A percentile compares a stretch with the other conserved stretches of the same genome.
These are phyloP conservation scores for Elaeagnus macrophylla DNA, from an alignment of 306 rosid species.

Conservation along the genomic window DNA sequence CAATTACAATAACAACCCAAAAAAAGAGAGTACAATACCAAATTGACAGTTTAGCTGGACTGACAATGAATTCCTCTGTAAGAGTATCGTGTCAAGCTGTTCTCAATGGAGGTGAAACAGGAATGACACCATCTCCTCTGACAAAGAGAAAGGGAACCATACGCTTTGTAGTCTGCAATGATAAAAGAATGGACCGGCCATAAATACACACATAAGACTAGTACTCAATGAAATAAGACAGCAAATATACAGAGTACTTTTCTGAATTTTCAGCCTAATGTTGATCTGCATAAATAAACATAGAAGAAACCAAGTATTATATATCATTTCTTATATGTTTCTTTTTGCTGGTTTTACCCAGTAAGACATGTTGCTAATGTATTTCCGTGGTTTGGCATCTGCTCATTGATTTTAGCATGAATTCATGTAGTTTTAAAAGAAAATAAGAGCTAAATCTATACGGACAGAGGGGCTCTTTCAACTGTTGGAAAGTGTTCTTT, in stretches of 20 bases:
- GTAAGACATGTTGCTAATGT: too few relatives aligned
- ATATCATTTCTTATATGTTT: too few relatives aligned
- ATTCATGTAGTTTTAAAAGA: too few relatives aligned
- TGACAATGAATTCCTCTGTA: neutral
- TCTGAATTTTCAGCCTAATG: too few relatives aligned
- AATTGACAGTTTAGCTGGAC: constrained; percentile 3
- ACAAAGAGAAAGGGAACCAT: constrained; percentile 92
- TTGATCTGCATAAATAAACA: too few relatives aligned
- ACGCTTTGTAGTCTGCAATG: constrained; percentile 77
- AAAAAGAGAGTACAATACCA: neutral
- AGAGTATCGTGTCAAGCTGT: constrained; percentile 39
- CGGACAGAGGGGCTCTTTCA: too few relatives aligned
- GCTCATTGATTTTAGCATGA: too few relatives aligned
- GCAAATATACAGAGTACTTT: neutral
- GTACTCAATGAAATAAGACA: neutral
- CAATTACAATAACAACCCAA: neutral
- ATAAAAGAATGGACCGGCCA: neutral
- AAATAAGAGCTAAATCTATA: too few relatives aligned
- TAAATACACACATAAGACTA: neutral
- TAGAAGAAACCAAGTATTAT: too few relatives aligned
- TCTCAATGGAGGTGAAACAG: constrained; percentile 95
- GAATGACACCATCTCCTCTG: constrained; percentile 96
- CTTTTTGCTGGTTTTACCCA: too few relatives aligned
- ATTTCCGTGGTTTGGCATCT: too few relatives aligned
- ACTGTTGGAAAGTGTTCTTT: too few relatives aligned